Base-by-base conservation (phyloP, 192 early-diverging fungal species). In the Cetraspora pellucida region DNA sequence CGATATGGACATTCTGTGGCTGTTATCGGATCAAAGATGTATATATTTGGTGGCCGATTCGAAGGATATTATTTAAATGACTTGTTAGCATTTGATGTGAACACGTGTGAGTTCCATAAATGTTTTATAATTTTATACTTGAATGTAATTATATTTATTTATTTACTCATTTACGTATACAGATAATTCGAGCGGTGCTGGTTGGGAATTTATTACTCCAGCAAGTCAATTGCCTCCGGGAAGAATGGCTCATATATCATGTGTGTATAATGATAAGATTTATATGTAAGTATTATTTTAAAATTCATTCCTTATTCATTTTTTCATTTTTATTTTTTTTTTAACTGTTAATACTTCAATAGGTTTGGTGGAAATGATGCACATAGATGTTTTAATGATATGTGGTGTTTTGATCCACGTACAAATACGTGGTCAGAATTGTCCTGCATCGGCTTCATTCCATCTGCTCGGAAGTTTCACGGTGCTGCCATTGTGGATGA, bases 321-420 rank as follows among this genome's bases (percentile, higher is more conserved):
- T 66, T 21, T 0, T 37, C 37, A 10, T 61, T 21, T 3, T 8
- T 17, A 28, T 8, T 5, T 59, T 21, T 46, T 54, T 72, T 65
- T 37, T 28, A 63, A 13, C 5, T 60, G 7, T 30, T 63, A 30
- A 30, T 47, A 10, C 8, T 27, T 37, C 9, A 43, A 31, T 69
- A 89, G 87, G 59, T 89, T 89, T 77, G 87, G 87, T 67, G 88
- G 88, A 37, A 81, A 74, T 2, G 84, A 88, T 65, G 81, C 80
- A 31, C 75, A 83, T 45, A 79, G 66, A 71, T 83, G 82, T 45
- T 87, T 81, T 68, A 87, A 89, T 75, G 88, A 89, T 74, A 84
- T 85, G 27, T 89, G 88, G 88, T 81, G 79, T 55, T 87, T 81
- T 63, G 84, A 88, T 50, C 77, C 84, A 2, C 46, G 72, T 6